These are phyloP conservation scores for Schrenkiella parvula DNA, from an alignment of 345 rosid species.

Conservation along the genomic window DNA sequence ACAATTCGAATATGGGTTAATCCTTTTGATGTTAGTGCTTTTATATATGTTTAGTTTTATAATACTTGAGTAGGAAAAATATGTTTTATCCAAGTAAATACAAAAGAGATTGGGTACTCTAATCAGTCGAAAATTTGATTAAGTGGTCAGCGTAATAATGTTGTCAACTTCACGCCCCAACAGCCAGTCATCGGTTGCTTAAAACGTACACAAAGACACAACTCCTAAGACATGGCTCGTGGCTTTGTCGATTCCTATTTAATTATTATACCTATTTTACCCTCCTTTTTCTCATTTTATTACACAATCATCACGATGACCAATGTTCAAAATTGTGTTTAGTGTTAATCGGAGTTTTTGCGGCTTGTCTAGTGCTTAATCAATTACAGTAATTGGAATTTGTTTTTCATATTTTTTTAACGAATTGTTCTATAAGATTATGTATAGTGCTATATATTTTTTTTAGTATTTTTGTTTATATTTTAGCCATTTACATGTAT, in stretches of 20 bases:
- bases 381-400: neutral
- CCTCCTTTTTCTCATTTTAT: neutral
- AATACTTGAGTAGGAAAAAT: neutral
- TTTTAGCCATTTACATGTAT: neutral
- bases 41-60: neutral
- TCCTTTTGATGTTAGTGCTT: neutral
- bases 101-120: neutral
- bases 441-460: neutral
- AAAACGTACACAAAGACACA: constrained; percentile 28
- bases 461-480: neutral
- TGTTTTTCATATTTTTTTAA: neutral
- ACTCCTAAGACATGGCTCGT: constrained; percentile 34
- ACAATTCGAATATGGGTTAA: neutral
- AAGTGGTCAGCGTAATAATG: constrained; percentile 19
- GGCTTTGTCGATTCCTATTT: constrained; percentile 30
- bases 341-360: no score
- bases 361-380: neutral
- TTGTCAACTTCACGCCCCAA: constrained; percentile 32
- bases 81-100: neutral
- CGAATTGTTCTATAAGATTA: neutral
- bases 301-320: neutral
- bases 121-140: neutral
- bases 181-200: constrained; percentile 30
- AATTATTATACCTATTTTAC: neutral
- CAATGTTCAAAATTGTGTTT: no score